Percentiles rank a stretch among this genome's conserved stretches.
Conservation (phyloP, 2,329 filamentous ascomycete species). For the Beauveria varroae region DNA sequence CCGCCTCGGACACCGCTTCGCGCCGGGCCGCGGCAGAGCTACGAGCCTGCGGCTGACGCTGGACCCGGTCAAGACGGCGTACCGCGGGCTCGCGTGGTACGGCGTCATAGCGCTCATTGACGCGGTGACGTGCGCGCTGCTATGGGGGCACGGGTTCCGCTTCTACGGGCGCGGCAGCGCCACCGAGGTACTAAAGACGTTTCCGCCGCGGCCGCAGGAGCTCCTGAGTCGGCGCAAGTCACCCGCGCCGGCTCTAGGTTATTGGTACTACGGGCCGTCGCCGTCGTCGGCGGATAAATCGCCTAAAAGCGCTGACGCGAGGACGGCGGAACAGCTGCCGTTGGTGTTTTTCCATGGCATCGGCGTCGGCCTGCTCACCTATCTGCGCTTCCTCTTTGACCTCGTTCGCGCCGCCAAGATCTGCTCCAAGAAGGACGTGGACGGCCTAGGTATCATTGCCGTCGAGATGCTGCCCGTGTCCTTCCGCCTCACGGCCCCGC, state of each 20-base stretch:
- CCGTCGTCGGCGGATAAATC: too few relatives aligned
- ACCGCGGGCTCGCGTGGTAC: slow-evolving; percentile 60
- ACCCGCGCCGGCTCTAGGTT: slow-evolving; percentile 43
- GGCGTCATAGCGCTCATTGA: slow-evolving; percentile 48
- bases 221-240: slow-evolving; percentile 40
- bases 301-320: too few relatives aligned
- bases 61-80: slow-evolving; percentile 53
- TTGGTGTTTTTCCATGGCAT: slow-evolving; percentile 66
- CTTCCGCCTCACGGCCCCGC: slow-evolving; percentile 50
- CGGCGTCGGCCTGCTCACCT: slow-evolving; percentile 59
- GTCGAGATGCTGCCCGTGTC: slow-evolving; percentile 60
- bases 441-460: slow-evolving; percentile 54
- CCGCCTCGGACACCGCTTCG: slow-evolving; percentile 41
- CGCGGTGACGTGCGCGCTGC: slow-evolving; percentile 36
- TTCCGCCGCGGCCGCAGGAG: slow-evolving; percentile 50
- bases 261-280: slow-evolving; percentile 44
- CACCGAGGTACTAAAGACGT: slow-evolving; percentile 29
- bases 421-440: slow-evolving; percentile 15
- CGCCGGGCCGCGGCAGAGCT: slow-evolving; percentile 47
- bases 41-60: slow-evolving; percentile 55
- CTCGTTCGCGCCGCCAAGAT: slow-evolving; percentile 31
- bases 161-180: slow-evolving; percentile 38
- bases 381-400: slow-evolving; percentile 48
- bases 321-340: slow-evolving; percentile 34
- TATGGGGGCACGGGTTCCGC: slow-evolving; percentile 43